Conservation (phyloP, 73 alveolate genomes). For the Tetrahymena thermophila region DNA sequence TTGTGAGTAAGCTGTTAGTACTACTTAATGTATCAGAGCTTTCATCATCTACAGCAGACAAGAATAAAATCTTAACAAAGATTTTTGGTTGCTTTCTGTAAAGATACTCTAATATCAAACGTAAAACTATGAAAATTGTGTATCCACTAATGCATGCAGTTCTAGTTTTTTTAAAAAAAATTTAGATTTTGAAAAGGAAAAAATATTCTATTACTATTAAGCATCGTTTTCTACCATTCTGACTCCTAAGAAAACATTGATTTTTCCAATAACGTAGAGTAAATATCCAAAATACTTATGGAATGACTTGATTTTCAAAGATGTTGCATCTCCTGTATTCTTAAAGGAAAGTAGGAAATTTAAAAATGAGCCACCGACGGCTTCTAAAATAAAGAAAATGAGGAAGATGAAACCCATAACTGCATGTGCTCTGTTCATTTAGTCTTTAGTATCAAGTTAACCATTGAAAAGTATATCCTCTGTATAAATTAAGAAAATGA, state of each 20-base stretch:
- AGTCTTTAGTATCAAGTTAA: not conserved
- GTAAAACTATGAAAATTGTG: not conserved
- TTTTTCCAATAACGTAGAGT: not conserved
- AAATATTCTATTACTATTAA: not conserved
- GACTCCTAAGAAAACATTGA: not conserved
- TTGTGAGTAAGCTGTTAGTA: not conserved
- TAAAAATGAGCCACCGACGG: not conserved
- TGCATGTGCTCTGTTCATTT: not conserved
- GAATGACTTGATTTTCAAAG: not conserved
- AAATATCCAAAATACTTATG: not conserved
- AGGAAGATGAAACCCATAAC: not conserved
- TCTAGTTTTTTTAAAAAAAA: not conserved
- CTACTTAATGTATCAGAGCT: not conserved
- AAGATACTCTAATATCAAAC: not conserved
- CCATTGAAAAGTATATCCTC: not conserved
- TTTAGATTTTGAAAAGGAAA: not conserved
- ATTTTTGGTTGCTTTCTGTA: not conserved
- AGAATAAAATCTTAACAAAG: not conserved
- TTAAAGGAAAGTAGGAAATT: not conserved
- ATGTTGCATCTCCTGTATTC: not conserved
- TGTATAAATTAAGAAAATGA: not conserved
- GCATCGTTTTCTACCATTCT: not conserved
- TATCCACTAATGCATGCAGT: not conserved
- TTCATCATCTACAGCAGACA: not conserved
- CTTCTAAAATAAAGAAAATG: not conserved